Percentiles rank a stretch among this genome's conserved stretches.
phyloP scores from a whole-genome alignment of 176 grass and related monocot genomes.

The Pontederia paniculata region DNA sequence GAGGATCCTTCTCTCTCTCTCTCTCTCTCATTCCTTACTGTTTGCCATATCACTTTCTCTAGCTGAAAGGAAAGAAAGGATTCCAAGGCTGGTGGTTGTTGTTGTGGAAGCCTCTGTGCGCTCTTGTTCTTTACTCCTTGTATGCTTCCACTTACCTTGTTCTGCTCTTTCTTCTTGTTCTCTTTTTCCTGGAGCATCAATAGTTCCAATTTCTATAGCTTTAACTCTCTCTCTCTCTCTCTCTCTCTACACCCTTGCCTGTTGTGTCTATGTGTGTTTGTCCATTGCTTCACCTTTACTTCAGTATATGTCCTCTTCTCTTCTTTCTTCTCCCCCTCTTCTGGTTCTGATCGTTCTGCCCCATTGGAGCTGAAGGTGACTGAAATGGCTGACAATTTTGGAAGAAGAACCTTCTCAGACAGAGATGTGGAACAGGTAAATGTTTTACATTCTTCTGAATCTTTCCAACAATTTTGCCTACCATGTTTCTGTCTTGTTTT shows the following conservation, averaged over 20 bases:
- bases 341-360: slow-evolving; percentile 24
- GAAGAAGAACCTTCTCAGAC: slow-evolving; percentile 36
- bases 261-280: background rate
- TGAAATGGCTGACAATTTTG: slow-evolving; percentile 56
- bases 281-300: slow-evolving; percentile 6
- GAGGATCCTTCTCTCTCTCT: background rate
- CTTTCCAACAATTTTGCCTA: background rate
- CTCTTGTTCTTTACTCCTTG: background rate
- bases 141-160: background rate
- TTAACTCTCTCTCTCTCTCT: slow-evolving; percentile 1
- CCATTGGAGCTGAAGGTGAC: slow-evolving; percentile 11
- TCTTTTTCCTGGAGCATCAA: slow-evolving; percentile 41
- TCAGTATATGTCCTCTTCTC: slow-evolving; percentile 47
- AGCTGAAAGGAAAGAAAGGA: background rate
- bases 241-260: slow-evolving; percentile 21
- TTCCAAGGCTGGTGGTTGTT: slow-evolving; percentile 3
- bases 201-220: background rate
- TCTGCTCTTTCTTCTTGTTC: slow-evolving; percentile 34
- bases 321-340: slow-evolving; percentile 33
- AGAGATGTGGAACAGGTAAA: slow-evolving; percentile 65
- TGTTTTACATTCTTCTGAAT: background rate
- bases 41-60: slow-evolving; percentile 22
- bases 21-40: background rate
- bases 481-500: background rate
- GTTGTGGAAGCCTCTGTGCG: background rate